Evolutionary conservation across 2,329 filamentous ascomycete genomes (phyloP).

Genomic region (Aspergillaceae sp.): DNA sequence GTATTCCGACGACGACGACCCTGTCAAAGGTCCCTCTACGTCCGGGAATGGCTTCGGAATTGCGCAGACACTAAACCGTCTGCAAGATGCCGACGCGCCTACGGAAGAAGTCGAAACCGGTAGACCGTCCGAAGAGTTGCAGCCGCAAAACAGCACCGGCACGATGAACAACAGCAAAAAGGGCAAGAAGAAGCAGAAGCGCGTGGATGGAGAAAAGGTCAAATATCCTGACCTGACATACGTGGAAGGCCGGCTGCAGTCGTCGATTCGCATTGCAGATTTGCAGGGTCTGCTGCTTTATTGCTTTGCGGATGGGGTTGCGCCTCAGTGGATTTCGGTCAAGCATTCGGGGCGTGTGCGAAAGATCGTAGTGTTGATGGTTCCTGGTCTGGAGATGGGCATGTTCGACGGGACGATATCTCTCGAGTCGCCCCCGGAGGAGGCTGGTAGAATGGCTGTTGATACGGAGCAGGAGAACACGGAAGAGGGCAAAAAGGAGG

Average conservation of each 20-base stretch:
- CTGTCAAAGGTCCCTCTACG: slow-evolving; percentile 9
- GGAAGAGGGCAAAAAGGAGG: slow-evolving; percentile 11
- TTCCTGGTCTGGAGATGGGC: slow-evolving; percentile 79
- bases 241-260: slow-evolving; percentile 45
- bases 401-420: slow-evolving; percentile 65
- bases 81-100: slow-evolving; percentile 16
- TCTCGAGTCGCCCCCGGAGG: slow-evolving; percentile 23
- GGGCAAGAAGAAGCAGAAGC: slow-evolving; percentile 20
- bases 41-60: slow-evolving; percentile 19
- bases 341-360: slow-evolving; percentile 47
- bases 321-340: slow-evolving; percentile 57
- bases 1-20: slow-evolving; percentile 16
- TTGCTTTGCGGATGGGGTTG: slow-evolving; percentile 51
- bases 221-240: slow-evolving; percentile 49
- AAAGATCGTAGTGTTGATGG: slow-evolving; percentile 83
- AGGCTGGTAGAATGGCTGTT: slow-evolving; percentile 2
- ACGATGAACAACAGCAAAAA: slow-evolving; percentile 7
- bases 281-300: slow-evolving; percentile 53
- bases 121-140: slow-evolving; percentile 1
- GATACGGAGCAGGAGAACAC: background rate
- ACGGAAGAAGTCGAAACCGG: slow-evolving; percentile 4
- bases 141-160: slow-evolving; percentile 9
- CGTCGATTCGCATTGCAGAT: slow-evolving; percentile 49
- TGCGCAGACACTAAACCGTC: slow-evolving; percentile 23
- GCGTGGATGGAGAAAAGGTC: slow-evolving; percentile 33